Evolutionary conservation across 1,284 basidiomycete species (phyloP).

Genomic region (Phylloporus sp.): DNA sequence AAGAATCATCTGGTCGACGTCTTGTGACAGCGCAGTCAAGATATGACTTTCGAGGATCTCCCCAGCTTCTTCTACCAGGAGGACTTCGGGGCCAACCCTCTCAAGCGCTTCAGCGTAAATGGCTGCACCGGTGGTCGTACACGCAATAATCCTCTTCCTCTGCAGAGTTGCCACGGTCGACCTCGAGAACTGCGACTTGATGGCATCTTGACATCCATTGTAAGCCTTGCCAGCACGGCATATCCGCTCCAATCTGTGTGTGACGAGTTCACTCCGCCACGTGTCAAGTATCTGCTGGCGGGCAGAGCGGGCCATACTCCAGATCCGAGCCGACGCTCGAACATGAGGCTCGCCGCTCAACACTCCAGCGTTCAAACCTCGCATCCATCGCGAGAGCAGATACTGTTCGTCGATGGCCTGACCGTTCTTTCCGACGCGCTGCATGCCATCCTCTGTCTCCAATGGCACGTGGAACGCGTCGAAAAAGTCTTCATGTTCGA

Average conservation of each 20-base stretch:
- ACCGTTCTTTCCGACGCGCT: conserved; percentile 45
- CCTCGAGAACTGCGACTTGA: conserved; percentile 42
- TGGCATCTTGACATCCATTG: conserved; percentile 41
- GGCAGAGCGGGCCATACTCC: conserved; percentile 43
- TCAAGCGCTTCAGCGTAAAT: conserved; percentile 52
- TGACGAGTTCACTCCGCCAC: conserved; percentile 47
- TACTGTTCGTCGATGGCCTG: conserved; percentile 40
- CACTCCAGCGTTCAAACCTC: conserved; percentile 47
- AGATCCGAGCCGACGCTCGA: conserved; percentile 41
- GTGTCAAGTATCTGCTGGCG: conserved; percentile 37
- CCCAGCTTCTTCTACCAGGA: conserved; percentile 72
- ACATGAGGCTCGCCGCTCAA: conserved; percentile 40
- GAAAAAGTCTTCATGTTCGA: conserved; percentile 43
- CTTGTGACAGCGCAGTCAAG: conserved; percentile 52
- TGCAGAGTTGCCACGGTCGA: conserved; percentile 40
- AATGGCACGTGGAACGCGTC: conserved; percentile 52
- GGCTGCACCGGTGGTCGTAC: conserved; percentile 69
- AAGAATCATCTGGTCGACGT: conserved; percentile 56
- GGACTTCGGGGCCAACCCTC: conserved; percentile 39
- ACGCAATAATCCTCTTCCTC: conserved; percentile 60
- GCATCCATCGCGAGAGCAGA: conserved; percentile 51
- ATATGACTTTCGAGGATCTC: conserved; percentile 71
- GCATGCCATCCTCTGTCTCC: conserved; percentile 45
- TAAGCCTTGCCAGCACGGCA: conserved; percentile 40
- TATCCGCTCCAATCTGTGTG: conserved; percentile 37